Conservation (phyloP, 1,284 basidiomycete genomes). For the Inonotus hispidus region DNA sequence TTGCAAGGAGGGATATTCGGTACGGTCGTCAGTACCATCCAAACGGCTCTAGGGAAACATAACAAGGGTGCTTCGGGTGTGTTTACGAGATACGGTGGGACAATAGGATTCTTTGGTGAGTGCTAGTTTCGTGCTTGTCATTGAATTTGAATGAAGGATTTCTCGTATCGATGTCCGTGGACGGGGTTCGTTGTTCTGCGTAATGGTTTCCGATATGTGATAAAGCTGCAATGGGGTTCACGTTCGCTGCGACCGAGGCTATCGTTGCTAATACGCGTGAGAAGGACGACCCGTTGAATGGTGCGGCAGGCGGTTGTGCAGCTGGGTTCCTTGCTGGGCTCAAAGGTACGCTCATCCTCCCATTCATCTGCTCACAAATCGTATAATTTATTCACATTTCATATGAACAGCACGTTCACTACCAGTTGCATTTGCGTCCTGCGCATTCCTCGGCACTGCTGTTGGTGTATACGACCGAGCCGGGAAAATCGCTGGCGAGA, state of each 20-base stretch:
- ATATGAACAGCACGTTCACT: slow-evolving; percentile 66
- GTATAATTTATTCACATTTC: not conserved
- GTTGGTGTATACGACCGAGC: slow-evolving; percentile 84
- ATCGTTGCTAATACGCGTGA: slow-evolving; percentile 77
- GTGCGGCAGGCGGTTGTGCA: slow-evolving; percentile 86
- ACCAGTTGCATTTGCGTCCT: slow-evolving; percentile 79
- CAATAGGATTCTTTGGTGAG: slow-evolving; percentile 79
- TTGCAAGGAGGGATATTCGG: slow-evolving; percentile 72
- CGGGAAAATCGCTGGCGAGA: slow-evolving; percentile 53
- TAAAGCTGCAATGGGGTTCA: slow-evolving; percentile 85
- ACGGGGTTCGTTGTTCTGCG: no score
- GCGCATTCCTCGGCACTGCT: slow-evolving; percentile 73
- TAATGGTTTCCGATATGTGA: no score
- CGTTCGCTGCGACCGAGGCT: slow-evolving; percentile 81
- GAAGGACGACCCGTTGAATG: slow-evolving; percentile 81
- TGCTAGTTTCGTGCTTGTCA: not conserved
- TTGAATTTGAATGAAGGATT: not conserved
- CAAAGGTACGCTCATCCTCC: slow-evolving; percentile 49
- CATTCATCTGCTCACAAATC: not conserved
- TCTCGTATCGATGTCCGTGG: not conserved
- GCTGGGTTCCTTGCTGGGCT: slow-evolving; percentile 89
- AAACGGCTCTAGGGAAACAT: slow-evolving; percentile 82
- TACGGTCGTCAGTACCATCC: slow-evolving; percentile 72
- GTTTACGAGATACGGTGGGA: slow-evolving; percentile 72
- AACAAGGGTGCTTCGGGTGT: slow-evolving; percentile 84